phyloP scores from a whole-genome alignment of 1,284 basidiomycete genomes.

The Cryptococcus jaspeensis region DNA sequence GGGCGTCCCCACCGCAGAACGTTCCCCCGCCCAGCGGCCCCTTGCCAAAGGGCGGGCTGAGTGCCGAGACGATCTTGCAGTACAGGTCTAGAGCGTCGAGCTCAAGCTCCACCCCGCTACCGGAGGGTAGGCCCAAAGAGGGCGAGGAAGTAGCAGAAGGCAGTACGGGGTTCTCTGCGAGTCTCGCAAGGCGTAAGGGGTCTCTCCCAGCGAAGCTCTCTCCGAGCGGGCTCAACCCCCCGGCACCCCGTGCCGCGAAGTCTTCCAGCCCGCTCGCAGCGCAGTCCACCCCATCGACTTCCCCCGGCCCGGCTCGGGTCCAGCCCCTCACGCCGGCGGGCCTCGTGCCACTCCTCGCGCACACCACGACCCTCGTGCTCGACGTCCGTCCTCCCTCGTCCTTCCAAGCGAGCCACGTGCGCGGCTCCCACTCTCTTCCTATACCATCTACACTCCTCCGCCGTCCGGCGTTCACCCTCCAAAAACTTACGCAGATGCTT shows the following conservation, averaged over 20 bases:
- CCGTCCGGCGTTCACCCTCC: conserved; percentile 74
- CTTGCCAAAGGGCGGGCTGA: conserved; percentile 11
- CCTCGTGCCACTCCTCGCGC: conserved; percentile 17
- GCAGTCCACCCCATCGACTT: conserved; percentile 8
- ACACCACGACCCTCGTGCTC: conserved; percentile 59
- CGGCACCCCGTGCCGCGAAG: conserved; percentile 11
- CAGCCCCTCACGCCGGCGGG: conserved; percentile 25
- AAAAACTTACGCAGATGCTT: conserved; percentile 72
- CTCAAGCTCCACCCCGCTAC: background rate
- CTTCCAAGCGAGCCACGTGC: conserved; percentile 65
- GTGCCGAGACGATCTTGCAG: conserved; percentile 17
- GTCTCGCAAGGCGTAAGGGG: conserved; percentile 19
- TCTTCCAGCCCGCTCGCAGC: conserved; percentile 21
- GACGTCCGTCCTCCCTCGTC: conserved; percentile 84
- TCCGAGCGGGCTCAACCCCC: background rate
- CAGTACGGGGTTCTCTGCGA: conserved; percentile 22
- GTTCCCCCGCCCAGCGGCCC: background rate
- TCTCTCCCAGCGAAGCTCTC: conserved; percentile 23
- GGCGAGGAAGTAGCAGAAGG: background rate
- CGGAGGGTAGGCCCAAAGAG: conserved; percentile 8
- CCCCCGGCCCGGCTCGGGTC: conserved; percentile 12
- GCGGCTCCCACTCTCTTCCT: conserved; percentile 77
- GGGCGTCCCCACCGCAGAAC: conserved; percentile 1
- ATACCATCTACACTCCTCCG: conserved; percentile 93
- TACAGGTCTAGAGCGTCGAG: conserved; percentile 20